Percentiles rank a stretch among this genome's conserved stretches.
Conservation (phyloP, 257 asterid species). For the Plectranthus barbatus region DNA sequence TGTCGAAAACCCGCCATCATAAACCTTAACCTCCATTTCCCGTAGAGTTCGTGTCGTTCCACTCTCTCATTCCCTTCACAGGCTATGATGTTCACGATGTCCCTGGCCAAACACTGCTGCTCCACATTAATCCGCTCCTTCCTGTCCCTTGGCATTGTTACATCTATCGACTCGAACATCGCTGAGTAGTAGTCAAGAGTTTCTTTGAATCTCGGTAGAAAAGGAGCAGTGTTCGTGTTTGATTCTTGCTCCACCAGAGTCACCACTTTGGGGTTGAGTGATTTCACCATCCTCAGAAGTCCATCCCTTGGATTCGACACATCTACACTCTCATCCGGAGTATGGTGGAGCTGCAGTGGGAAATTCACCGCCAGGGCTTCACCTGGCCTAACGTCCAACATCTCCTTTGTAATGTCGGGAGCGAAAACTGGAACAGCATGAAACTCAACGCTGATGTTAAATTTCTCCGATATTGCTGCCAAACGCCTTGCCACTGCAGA, state of each 20-base stretch:
- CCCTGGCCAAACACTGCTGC: constrained; percentile 86
- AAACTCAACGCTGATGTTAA: constrained; percentile 68
- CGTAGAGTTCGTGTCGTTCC: constrained; percentile 82
- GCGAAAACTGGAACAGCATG: constrained; percentile 73
- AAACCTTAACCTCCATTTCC: constrained; percentile 80
- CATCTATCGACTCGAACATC: constrained; percentile 81
- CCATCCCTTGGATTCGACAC: constrained; percentile 79
- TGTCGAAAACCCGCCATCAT: constrained; percentile 80
- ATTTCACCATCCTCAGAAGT: constrained; percentile 66
- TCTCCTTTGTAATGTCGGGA: constrained; percentile 46
- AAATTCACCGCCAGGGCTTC: constrained; percentile 84
- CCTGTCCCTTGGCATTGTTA: constrained; percentile 54
- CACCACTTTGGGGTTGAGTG: constrained; percentile 64
- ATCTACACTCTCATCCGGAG: constrained; percentile 87
- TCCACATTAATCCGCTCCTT: constrained; percentile 86
- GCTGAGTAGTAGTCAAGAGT: constrained; percentile 72
- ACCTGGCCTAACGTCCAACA: constrained; percentile 68
- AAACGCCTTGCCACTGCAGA: constrained; percentile 40
- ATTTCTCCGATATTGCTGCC: constrained; percentile 57
- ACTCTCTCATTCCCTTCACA: constrained; percentile 89
- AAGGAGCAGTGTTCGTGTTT: constrained; percentile 80
- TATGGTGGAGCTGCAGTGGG: constrained; percentile 87
- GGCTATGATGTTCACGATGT: constrained; percentile 82
- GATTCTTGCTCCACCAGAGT: constrained; percentile 92
- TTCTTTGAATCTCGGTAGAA: constrained; percentile 60